A percentile compares a stretch with the other conserved stretches of the same genome.
phyloP scores from a whole-genome alignment of 768 basidiomycete species.

The Leccinum pellstonianum region DNA sequence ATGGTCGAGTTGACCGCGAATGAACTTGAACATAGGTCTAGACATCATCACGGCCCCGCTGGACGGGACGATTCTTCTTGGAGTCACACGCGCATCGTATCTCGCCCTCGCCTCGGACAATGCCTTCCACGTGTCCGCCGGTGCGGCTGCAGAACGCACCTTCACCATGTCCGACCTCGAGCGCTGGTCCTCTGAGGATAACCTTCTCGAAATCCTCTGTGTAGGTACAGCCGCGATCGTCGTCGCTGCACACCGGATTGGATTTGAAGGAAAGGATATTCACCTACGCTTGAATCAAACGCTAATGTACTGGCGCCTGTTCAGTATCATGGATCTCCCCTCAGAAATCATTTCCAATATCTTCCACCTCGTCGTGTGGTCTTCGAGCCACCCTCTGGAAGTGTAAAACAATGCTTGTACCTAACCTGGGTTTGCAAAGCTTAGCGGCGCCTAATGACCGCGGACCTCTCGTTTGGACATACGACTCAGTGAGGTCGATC shows the following conservation, averaged over 20 bases:
- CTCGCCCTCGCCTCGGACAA: slow-evolving; percentile 70
- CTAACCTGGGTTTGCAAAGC: slow-evolving; percentile 59
- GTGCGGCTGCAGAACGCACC: slow-evolving; percentile 49
- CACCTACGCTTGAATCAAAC: slow-evolving; percentile 21
- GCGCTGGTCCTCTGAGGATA: slow-evolving; percentile 53
- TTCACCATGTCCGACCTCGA: slow-evolving; percentile 63
- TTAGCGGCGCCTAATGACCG: slow-evolving; percentile 51
- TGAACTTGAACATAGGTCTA: slow-evolving; percentile 26
- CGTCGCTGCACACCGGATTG: slow-evolving; percentile 68
- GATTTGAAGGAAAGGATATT: slow-evolving; percentile 65
- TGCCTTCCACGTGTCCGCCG: slow-evolving; percentile 32
- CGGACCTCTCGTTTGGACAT: slow-evolving; percentile 52
- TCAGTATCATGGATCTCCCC: slow-evolving; percentile 62
- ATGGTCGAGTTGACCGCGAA: neutral
- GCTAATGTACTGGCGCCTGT: slow-evolving; percentile 40
- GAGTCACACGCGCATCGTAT: slow-evolving; percentile 86
- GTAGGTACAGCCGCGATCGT: slow-evolving; percentile 84
- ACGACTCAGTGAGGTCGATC: slow-evolving; percentile 7
- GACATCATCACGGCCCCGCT: slow-evolving; percentile 89
- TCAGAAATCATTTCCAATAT: slow-evolving; percentile 64
- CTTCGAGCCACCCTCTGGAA: slow-evolving; percentile 35
- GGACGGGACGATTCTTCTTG: slow-evolving; percentile 90
- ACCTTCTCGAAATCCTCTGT: slow-evolving; percentile 79
- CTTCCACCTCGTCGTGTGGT: slow-evolving; percentile 60
- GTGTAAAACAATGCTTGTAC: slow-evolving; percentile 41